Evolutionary conservation across 495 filamentous ascomycete genomes (phyloP).

Genomic region (Choiromyces venosus): DNA sequence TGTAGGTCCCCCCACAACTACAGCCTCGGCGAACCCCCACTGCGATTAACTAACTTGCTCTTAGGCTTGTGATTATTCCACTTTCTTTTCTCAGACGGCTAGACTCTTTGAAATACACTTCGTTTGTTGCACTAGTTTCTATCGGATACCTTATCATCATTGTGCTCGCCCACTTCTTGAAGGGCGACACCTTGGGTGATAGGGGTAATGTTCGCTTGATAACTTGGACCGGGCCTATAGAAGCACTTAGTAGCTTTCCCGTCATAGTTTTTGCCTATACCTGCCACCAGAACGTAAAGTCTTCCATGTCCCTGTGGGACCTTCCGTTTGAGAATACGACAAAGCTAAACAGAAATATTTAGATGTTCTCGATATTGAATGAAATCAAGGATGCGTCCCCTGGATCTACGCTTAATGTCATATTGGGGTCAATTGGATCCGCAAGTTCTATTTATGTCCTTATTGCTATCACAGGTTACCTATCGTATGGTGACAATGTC

Average conservation of each 20-base stretch:
- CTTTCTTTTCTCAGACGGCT: constrained; percentile 83
- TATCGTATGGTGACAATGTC: constrained; percentile 84
- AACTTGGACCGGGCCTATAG: constrained; percentile 69
- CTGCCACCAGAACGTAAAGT: constrained; percentile 87
- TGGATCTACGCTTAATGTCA: constrained; percentile 64
- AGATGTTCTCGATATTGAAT: constrained; percentile 99
- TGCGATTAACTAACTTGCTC: constrained; percentile 12
- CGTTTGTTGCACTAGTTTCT: constrained; percentile 80
- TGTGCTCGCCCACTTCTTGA: constrained; percentile 81
- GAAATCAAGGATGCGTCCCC: constrained; percentile 85
- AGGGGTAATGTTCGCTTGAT: constrained; percentile 67
- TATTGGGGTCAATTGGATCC: constrained; percentile 73
- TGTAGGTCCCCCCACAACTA: constrained; percentile 51
- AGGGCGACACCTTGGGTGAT: constrained; percentile 66
- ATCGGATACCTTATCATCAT: constrained; percentile 91
- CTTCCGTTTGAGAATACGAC: background rate
- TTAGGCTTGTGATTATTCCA: constrained; percentile 85
- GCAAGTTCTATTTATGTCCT: constrained; percentile 77
- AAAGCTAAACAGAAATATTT: constrained; percentile 16
- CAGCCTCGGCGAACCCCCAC: background rate
- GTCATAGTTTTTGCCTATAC: constrained; percentile 98
- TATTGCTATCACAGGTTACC: constrained; percentile 89
- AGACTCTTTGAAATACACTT: constrained; percentile 96
- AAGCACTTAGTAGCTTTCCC: constrained; percentile 76
- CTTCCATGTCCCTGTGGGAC: background rate